Evolutionary conservation across 2,329 filamentous ascomycete genomes (phyloP), one percentile per base, ranked within the genome.

Genomic region (Rhexocercosporidium sp.): DNA sequence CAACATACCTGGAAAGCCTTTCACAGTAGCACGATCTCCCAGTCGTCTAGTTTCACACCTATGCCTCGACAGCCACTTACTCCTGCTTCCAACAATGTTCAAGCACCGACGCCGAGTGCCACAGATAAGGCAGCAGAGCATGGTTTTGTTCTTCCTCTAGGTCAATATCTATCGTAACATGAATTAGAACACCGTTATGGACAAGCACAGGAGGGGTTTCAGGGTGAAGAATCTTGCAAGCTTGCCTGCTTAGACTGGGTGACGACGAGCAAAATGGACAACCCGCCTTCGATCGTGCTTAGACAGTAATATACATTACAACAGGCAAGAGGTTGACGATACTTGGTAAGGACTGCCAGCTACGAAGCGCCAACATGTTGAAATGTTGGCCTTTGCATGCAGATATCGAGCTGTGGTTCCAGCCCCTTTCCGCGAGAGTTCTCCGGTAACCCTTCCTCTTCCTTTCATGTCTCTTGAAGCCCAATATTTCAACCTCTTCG

Each of bases 281-380:
- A 29, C 9, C 27, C 44, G 6, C 44, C 37, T 18, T 53, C 25
- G 3, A 14, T 11, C 22, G 5, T 9, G 14, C 25, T 31, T 65
- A 20, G 27, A 4, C 25, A 25, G 22, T 56, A 8, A 20, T 18
- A 11, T 60, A 65, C 18, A 60, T 11, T 60, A 65, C 18, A 60
- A 65, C 25, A 65, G 31, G 20, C 63, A 65, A 60, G 63, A 65
- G 34, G 63, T 47, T 3, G 63, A 65, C 27, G 63, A 65, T 34
- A 31, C 44, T 18, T 60, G 63, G 63, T 46, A 46, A 18, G 31
- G 47, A 16, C 20, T 51, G 14, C 22, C 46, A 41, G 41, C 44
- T 25, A 8, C 22, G 16, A 53, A 31, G 18, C 56, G 63, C 5
- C 25, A 47, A 20, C 9, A 34, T 11, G 46, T 60, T 18, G 63